Percentiles rank a stretch among this genome's conserved stretches.
Evolutionary conservation across 768 basidiomycete species (phyloP).

Genomic region (Tylopilus plumbeoviolaceoides): DNA sequence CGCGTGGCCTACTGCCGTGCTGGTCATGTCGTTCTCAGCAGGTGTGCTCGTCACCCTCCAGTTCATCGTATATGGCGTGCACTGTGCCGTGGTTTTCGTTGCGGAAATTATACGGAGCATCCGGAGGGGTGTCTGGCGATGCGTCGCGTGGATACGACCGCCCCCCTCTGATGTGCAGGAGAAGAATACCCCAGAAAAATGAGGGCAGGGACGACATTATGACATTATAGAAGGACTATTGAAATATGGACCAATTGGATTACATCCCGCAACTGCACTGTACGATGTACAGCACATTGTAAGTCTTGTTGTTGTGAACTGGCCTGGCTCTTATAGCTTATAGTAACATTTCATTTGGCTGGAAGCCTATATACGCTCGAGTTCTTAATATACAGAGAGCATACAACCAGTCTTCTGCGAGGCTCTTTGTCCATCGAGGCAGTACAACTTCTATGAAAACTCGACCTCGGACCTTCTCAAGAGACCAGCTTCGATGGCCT

Average conservation of each 20-base stretch:
- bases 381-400: not conserved
- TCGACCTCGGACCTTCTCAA: slow-evolving; percentile 17
- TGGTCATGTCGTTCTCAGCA: slow-evolving; percentile 52
- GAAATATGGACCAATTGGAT: not conserved
- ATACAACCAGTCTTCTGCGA: not conserved
- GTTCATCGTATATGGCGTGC: slow-evolving; percentile 56
- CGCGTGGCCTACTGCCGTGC: slow-evolving; percentile 60
- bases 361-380: not conserved
- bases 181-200: slow-evolving; percentile 4
- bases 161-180: slow-evolving; percentile 7
- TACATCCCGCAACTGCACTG: not conserved
- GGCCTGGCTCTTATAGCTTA: not conserved
- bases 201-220: not conserved
- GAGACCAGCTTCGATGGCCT: slow-evolving; percentile 28
- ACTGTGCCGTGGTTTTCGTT: slow-evolving; percentile 19
- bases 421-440: not conserved
- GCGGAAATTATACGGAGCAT: slow-evolving; percentile 1
- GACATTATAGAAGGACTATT: not conserved
- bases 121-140: slow-evolving; percentile 14
- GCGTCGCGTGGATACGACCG: slow-evolving; percentile 10
- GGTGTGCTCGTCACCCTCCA: slow-evolving; percentile 61
- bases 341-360: not conserved
- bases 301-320: no score
- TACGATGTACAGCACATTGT: slow-evolving; percentile 5
- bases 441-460: slow-evolving; percentile 17